Evolutionary conservation across 805 yeast species (phyloP).

Genomic region (Sugiyamaella americana): DNA sequence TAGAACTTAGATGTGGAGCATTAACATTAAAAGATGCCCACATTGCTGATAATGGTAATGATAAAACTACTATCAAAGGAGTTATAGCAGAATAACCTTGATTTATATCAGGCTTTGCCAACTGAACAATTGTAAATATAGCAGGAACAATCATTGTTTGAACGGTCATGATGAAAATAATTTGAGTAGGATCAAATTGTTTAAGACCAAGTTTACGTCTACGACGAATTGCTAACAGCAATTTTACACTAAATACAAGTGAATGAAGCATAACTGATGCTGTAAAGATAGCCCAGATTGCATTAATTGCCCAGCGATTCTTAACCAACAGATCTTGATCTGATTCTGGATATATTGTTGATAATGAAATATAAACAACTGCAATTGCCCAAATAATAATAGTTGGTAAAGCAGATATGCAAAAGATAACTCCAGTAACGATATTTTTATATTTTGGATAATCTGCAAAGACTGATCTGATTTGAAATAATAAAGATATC

Average conservation of each 20-base stretch:
- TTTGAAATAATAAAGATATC: slow-evolving; percentile 63
- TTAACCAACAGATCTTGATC: slow-evolving; percentile 40
- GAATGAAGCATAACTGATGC: slow-evolving; percentile 61
- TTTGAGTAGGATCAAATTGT: slow-evolving; percentile 78
- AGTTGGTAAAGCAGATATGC: slow-evolving; percentile 49
- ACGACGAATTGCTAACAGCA: slow-evolving; percentile 60
- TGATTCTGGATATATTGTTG: slow-evolving; percentile 37
- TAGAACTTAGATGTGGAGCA: slow-evolving; percentile 6
- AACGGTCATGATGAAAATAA: slow-evolving; percentile 68
- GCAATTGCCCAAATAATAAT: slow-evolving; percentile 55
- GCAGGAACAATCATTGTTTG: slow-evolving; percentile 83
- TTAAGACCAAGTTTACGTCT: slow-evolving; percentile 71
- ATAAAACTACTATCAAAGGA: slow-evolving; percentile 56
- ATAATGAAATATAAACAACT: slow-evolving; percentile 34
- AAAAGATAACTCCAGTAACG: slow-evolving; percentile 37
- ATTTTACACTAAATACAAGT: slow-evolving; percentile 54
- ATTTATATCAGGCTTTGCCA: slow-evolving; percentile 32
- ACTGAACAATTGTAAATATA: slow-evolving; percentile 53
- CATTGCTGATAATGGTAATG: slow-evolving; percentile 76
- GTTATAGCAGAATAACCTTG: slow-evolving; percentile 48
- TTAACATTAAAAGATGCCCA: slow-evolving; percentile 53
- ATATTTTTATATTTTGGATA: slow-evolving; percentile 37
- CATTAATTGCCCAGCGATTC: slow-evolving; percentile 26
- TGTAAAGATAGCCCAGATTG: slow-evolving; percentile 51
- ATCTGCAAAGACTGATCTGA: slow-evolving; percentile 55